phyloP scores from a whole-genome alignment of 2,329 filamentous ascomycete genomes.

The Aspergillus fijiensis region DNA sequence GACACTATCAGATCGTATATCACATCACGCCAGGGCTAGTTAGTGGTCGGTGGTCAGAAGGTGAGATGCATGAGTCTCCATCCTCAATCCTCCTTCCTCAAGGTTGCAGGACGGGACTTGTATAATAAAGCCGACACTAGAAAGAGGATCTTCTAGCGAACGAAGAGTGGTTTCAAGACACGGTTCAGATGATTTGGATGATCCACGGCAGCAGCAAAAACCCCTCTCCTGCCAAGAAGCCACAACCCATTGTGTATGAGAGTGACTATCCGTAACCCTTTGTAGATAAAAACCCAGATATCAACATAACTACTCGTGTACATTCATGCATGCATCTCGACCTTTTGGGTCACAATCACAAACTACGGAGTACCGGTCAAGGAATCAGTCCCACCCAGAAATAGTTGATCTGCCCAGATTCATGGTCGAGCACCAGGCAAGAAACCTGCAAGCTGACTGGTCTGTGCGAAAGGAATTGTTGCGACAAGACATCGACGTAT shows the following conservation, averaged over 20 bases:
- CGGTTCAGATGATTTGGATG: neutral
- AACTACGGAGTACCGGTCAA: neutral
- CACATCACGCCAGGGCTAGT: neutral
- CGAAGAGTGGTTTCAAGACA: neutral
- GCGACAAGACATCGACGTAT: neutral
- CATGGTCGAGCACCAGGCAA: neutral
- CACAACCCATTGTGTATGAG: neutral
- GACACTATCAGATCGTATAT: neutral
- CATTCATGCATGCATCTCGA: neutral
- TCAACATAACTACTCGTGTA: too few relatives aligned
- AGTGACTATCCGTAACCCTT: neutral
- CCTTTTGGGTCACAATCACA: neutral
- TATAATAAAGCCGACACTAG: neutral
- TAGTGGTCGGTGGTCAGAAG: neutral
- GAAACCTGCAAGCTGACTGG: conserved; percentile 9
- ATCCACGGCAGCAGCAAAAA: neutral
- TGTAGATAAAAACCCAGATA: neutral
- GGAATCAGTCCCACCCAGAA: neutral
- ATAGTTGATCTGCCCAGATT: neutral
- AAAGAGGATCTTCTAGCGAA: neutral
- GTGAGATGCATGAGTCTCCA: neutral
- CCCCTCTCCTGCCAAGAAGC: neutral
- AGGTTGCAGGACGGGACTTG: neutral
- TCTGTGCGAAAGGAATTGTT: conserved; percentile 17
- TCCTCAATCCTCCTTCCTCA: neutral